phyloP scores from a whole-genome alignment of 352 stramenopile species.

The Phytophthora citricola region DNA sequence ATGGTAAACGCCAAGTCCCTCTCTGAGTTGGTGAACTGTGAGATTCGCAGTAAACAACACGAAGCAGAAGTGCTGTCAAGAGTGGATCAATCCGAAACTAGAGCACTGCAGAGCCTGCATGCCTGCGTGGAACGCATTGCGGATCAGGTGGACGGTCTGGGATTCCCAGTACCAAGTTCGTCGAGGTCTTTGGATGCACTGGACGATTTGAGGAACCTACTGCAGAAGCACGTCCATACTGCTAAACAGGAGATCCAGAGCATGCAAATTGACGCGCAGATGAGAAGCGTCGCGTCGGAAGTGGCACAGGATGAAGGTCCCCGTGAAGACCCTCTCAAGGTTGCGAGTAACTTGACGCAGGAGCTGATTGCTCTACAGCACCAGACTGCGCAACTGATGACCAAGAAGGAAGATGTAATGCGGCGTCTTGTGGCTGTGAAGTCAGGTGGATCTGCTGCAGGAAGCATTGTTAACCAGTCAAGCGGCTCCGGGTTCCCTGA shows the following conservation, averaged over 20 bases:
- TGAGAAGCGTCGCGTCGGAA: conserved; percentile 61
- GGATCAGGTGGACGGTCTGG: conserved; percentile 53
- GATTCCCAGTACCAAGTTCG: conserved; percentile 52
- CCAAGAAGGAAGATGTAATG: conserved; percentile 32
- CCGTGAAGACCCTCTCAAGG: conserved; percentile 35
- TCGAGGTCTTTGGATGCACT: conserved; percentile 55
- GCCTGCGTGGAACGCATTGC: conserved; percentile 49
- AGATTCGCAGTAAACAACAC: conserved; percentile 49
- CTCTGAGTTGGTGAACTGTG: conserved; percentile 44
- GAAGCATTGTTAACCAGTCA: conserved; percentile 20
- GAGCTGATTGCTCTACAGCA: conserved; percentile 59
- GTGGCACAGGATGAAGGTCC: conserved; percentile 11
- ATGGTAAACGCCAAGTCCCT: conserved; percentile 48
- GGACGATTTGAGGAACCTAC: conserved; percentile 62
- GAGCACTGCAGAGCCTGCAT: conserved; percentile 50
- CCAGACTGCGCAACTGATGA: conserved; percentile 44
- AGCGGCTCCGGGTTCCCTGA: conserved; percentile 14
- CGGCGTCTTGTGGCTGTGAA: conserved; percentile 32
- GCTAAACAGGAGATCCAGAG: conserved; percentile 75
- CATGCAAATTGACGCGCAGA: conserved; percentile 69
- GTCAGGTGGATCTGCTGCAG: conserved; percentile 13
- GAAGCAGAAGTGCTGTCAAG: conserved; percentile 33
- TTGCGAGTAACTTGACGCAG: conserved; percentile 46
- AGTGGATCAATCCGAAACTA: conserved; percentile 45
- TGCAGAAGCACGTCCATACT: conserved; percentile 55